Base-by-base conservation (phyloP, 345 rosid genomes). In the Erodium maritimum region DNA sequence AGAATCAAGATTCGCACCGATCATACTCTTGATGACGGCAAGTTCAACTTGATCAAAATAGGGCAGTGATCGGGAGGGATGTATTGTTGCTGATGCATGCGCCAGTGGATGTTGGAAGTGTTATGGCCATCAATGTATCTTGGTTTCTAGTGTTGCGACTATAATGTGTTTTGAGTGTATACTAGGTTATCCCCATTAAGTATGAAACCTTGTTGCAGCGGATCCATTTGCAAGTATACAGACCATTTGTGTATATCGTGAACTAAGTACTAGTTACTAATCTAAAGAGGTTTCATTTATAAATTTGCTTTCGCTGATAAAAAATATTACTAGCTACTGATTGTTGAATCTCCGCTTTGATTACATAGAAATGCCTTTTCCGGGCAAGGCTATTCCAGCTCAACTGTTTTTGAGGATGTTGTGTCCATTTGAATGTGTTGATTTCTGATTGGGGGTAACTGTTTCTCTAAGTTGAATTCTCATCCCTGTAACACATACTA, bases 21-120 rank as follows among this genome's bases (percentile, higher is more conserved):
- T 22, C 83, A 78, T 68, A 68, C 79, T 6, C 80, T 80, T 29
- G 79, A 80, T 25, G 75, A 60, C 5, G 60, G 57, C 68, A 80
- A 80, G 71, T 82, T 80, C 67, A 78, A 80, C 53, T 80, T 83
- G 75, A 78, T 75, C 16, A 78, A 78, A 67, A 75, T 78, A 71
- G 5, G 77, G 79, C 22, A 29, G 58, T 46, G 77, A 74, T 56
- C 58, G 52, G 56, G 64, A 70, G 7, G 71, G 69, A 56, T 74
- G 59, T 48, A 72, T 61, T 77, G 55, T 64, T 57, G 55, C 59
- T 5, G 37, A 18, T 18, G 57, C 68, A 18, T 18, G 57, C 68
- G 1, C 34, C 70, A 0, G 29, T 59, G 17, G 17, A 50, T 21
- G 55, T 64, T 17, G 33, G 55, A 10, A 82, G 71, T 50, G 67